Conservation (phyloP, 257 asterid genomes). For the Pogostemon cablin region DNA sequence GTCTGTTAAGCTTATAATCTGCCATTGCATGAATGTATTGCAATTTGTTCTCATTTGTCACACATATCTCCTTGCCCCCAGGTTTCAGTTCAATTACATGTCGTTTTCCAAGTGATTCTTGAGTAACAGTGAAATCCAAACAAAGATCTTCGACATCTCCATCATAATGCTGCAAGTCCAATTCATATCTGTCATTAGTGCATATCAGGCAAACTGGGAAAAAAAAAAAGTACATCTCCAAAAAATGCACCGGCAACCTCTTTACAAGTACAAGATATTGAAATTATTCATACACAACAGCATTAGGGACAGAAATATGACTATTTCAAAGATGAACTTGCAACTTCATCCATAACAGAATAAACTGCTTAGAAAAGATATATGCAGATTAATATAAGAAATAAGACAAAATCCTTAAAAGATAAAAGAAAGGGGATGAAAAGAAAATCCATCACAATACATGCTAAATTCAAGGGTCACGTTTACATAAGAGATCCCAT, state of each 20-base stretch:
- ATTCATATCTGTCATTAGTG: constrained; percentile 34
- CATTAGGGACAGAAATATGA: constrained; percentile 21
- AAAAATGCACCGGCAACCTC: constrained; percentile 23
- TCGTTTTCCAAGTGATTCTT: constrained; percentile 79
- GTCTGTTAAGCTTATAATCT: constrained; percentile 92
- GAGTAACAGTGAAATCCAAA: constrained; percentile 95
- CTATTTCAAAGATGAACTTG: constrained; percentile 18
- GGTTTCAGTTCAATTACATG: constrained; percentile 85
- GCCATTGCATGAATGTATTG: constrained; percentile 97
- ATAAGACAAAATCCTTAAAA: constrained; percentile 8
- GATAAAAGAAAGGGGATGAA: neutral
- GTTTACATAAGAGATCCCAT: neutral
- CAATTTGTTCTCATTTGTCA: constrained; percentile 90
- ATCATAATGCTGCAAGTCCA: constrained; percentile 77
- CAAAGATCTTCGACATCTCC: constrained; percentile 82
- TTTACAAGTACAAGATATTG: neutral
- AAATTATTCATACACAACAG: constrained; percentile 18
- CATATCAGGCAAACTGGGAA: constrained; percentile 1
- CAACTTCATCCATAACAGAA: constrained; percentile 24
- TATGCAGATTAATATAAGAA: neutral
- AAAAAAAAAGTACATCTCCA: neutral
- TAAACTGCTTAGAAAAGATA: constrained; percentile 16
- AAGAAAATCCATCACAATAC: too few species aligned
- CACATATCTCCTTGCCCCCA: constrained; percentile 81
- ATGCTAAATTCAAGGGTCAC: neutral